These are phyloP conservation scores for Phtheirospermum japonicum DNA, from an alignment of 257 asterid species.

Conservation along the genomic window DNA sequence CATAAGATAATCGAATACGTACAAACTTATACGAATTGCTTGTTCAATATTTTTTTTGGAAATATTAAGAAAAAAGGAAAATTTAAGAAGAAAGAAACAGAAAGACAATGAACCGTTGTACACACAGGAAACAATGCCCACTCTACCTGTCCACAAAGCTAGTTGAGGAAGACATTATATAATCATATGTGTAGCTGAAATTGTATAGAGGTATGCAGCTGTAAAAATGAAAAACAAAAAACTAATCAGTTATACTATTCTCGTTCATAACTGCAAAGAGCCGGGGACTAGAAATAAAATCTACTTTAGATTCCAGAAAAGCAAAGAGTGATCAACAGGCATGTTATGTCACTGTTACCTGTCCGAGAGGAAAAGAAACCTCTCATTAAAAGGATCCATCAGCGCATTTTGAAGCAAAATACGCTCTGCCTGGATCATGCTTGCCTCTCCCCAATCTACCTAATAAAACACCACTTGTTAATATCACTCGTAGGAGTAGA, in stretches of 20 bases:
- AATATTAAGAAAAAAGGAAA: not conserved
- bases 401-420: slow-evolving; percentile 77
- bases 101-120: no score
- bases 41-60: not conserved
- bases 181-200: slow-evolving; percentile 91
- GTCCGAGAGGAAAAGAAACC: slow-evolving; percentile 92
- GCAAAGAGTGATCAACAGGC: slow-evolving; percentile 6
- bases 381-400: slow-evolving; percentile 64
- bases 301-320: slow-evolving; percentile 15
- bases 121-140: no score
- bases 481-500: slow-evolving; percentile 25
- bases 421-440: slow-evolving; percentile 98
- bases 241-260: slow-evolving; percentile 22
- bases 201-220: slow-evolving; percentile 97
- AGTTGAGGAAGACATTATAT: slow-evolving; percentile 78
- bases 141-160: slow-evolving; percentile 93
- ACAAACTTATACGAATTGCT: no score
- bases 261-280: slow-evolving; percentile 3
- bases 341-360: slow-evolving; percentile 44
- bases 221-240: slow-evolving; percentile 34
- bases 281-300: slow-evolving; percentile 2
- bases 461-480: slow-evolving; percentile 43
- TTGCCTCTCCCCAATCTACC: slow-evolving; percentile 99
- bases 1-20: no score
- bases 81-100: no score